phyloP scores from a whole-genome alignment of 73 alveolate species.

The Paramecium caudatum region DNA sequence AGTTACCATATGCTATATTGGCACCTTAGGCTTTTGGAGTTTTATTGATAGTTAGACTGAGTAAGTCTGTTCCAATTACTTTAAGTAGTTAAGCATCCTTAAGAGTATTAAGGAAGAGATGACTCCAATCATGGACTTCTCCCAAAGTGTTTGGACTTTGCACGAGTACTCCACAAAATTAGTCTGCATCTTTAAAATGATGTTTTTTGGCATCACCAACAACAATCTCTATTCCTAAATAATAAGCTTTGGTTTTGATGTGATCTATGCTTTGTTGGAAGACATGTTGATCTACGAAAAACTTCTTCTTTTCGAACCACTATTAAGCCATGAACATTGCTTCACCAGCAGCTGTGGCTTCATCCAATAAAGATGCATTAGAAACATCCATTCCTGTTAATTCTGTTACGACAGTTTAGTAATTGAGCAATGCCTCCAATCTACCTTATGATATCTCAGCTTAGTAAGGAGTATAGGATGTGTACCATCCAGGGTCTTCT shows the following conservation, averaged over 20 bases:
- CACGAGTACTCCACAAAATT: slow-evolving; percentile 84
- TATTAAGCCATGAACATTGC: slow-evolving; percentile 91
- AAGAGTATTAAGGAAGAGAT: slow-evolving; percentile 71
- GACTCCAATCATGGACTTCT: slow-evolving; percentile 80
- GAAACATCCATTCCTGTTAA: slow-evolving; percentile 90
- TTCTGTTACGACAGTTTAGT: slow-evolving; percentile 92
- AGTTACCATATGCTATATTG: slow-evolving; percentile 90
- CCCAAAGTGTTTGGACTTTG: slow-evolving; percentile 87
- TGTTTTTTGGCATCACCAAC: slow-evolving; percentile 80
- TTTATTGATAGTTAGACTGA: slow-evolving; percentile 76
- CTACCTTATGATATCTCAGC: slow-evolving; percentile 98
- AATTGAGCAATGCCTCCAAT: slow-evolving; percentile 83
- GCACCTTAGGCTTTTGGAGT: slow-evolving; percentile 96
- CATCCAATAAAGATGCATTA: slow-evolving; percentile 96
- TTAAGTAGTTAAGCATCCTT: slow-evolving; percentile 65
- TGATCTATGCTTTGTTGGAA: slow-evolving; percentile 92
- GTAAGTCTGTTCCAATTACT: slow-evolving; percentile 81
- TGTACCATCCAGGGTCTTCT: slow-evolving; percentile 96
- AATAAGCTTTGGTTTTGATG: slow-evolving; percentile 88
- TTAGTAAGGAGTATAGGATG: slow-evolving; percentile 98
- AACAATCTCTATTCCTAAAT: slow-evolving; percentile 85
- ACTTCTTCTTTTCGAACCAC: slow-evolving; percentile 80
- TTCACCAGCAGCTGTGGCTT: slow-evolving; percentile 97
- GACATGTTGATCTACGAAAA: slow-evolving; percentile 81
- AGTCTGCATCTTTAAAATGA: slow-evolving; percentile 79